Evolutionary conservation across 306 rosid species (phyloP).

Genomic region (Acacia crassicarpa): DNA sequence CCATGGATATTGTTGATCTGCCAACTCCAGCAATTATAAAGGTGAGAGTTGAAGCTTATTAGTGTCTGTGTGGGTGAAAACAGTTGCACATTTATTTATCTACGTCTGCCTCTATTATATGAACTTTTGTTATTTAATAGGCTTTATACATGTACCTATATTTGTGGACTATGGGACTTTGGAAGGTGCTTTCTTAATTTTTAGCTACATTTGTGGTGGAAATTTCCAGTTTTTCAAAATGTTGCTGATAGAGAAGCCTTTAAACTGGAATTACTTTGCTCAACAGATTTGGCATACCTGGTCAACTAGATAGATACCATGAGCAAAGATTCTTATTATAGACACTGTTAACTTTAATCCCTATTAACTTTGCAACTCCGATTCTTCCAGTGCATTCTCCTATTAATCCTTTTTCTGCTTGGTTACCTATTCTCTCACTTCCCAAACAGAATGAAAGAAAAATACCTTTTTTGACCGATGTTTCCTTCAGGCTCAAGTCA

Average conservation of each 20-base stretch:
- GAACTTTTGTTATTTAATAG: neutral
- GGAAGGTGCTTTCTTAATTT: too few relatives aligned
- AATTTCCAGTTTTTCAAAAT: neutral
- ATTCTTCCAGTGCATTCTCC: neutral
- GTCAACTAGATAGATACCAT: neutral
- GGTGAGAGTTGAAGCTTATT: conserved; percentile 47
- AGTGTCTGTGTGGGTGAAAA: neutral
- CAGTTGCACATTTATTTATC: neutral
- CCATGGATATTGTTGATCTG: conserved; percentile 75
- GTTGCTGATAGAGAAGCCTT: neutral
- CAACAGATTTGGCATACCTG: neutral
- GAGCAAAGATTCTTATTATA: too few relatives aligned
- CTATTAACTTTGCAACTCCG: neutral
- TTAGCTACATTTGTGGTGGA: too few relatives aligned
- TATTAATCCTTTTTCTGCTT: neutral
- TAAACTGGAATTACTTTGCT: neutral
- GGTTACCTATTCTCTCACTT: neutral
- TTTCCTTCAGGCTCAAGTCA: neutral
- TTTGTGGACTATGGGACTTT: too few relatives aligned
- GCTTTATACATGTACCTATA: neutral
- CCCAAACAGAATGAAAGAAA: neutral
- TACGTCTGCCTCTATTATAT: neutral
- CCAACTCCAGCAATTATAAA: conserved; percentile 93
- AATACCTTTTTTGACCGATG: neutral
- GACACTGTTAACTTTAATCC: too few relatives aligned